Base-by-base conservation (phyloP, 345 rosid genomes). In the Lepidium africanum region DNA sequence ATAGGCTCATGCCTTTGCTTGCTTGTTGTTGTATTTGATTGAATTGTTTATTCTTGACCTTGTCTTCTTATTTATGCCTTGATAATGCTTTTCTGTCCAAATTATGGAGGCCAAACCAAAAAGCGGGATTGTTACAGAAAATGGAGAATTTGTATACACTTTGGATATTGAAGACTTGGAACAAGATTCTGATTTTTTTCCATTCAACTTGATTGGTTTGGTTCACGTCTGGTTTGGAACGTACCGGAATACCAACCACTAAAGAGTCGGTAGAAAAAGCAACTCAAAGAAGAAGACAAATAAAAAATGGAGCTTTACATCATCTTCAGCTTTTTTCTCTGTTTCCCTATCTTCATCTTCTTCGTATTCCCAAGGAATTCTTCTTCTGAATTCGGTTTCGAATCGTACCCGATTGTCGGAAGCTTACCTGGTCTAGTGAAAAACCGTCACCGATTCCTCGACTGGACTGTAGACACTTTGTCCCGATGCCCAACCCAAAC, bases 81-180 rank as follows among this genome's bases (percentile, higher is more conserved):
- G n/a, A n/a, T n/a, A n/a, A n/a, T n/a, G n/a, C n/a, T n/a, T 37
- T 25, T 80, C 57, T 52, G 13, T 68, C 55, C 61, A 53, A 63
- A 9, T 55, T 52, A 90, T 90, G 96, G 95, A 87, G 72, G 76
- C 77, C 14, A 88, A 88, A 70, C 80, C 94, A 37, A 92, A 86
- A 79, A 87, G 96, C 77, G 87, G 96, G 76, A 79, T 58, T 15
- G 81, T 75, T 52, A 72, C 81, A 2, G 96, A 93, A 76, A 90
- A 93, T 76, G 96, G 97, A 57, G 95, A 91, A 72, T 79, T 65
- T 59, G 76, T 72, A 3, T 90, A 82, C 74, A 67, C 86, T 17
- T 79, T 88, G 54, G 91, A 91, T 74, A 83, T 90, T 19, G 90
- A 87, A 73, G 97, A 91, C 14, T 40, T 78, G 2, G 96, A 88